Base-by-base conservation (phyloP, 768 basidiomycete genomes). In the Termitomyces sp. region DNA sequence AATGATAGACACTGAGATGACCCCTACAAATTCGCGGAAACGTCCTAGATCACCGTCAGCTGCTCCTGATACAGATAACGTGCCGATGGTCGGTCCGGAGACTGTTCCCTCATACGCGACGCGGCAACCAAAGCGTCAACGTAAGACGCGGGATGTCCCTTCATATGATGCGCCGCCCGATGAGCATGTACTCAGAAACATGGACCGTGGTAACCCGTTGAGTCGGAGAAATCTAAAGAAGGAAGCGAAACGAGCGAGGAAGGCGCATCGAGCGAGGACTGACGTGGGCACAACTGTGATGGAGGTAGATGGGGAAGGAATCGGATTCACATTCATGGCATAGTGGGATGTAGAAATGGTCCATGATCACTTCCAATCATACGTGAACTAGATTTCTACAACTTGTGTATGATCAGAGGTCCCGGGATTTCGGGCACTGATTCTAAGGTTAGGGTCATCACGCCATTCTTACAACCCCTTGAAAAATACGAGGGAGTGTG, bases 191-290 rank as follows among this genome's bases (percentile, higher is more conserved):
- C 64, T 77, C 24, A 60, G 68, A 45, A 71, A 69, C 58, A 82
- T 84, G 79, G 78, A 77, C 13, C 65, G 67, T 58, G 73, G 79
- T 56, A 87, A 88, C 66, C 86, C 88, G 14, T 61, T 90, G 60
- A 54, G 44, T 56, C 72, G 87, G 59, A 78, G 75, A 64, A 72
- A 76, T 62, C 63, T 89, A 64, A 90, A 88, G 73, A 79, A 73
- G 65, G 86, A 84, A 46, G 80, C 81, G 49, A 90, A 88, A 74
- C 74, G 75, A 62, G 82, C 80, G 38, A 75, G 83, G 64, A 83
- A 82, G 67, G 78, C 80, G 5, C 78, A 76, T 42, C 75, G 74
- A 36, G 70, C 71, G 24, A 69, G 64, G 51, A 64, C 53, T 51
- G 51, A 59, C 18, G 64, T 51, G 8, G 61, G 52, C 38, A 65